These are phyloP conservation scores for Dothideomycetes sp. DNA, from an alignment of 2,329 filamentous ascomycete genomes.

Conservation along the genomic window DNA sequence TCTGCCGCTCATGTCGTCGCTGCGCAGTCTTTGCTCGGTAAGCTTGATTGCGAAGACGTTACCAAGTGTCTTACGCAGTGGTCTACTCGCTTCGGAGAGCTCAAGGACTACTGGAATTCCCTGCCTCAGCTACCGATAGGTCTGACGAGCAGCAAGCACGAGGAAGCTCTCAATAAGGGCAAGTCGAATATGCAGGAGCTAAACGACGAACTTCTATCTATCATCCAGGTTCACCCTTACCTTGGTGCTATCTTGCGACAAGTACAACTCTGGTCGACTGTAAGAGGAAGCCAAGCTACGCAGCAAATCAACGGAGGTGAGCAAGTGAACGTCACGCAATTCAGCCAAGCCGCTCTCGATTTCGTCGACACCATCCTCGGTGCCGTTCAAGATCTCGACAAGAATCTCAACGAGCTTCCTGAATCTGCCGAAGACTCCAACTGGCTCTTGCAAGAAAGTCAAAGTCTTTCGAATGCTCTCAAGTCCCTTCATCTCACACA, in stretches of 20 bases:
- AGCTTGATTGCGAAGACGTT: conserved; percentile 19
- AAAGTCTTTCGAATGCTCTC: conserved; percentile 42
- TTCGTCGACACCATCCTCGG: conserved; percentile 71
- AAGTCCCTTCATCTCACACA: conserved; percentile 51
- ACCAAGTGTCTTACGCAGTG: conserved; percentile 4
- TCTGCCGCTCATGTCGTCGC: conserved; percentile 54
- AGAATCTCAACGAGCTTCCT: conserved; percentile 46
- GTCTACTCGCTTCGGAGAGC: background rate
- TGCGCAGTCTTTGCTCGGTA: conserved; percentile 58
- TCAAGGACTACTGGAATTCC: conserved; percentile 1
- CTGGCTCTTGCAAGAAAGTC: conserved; percentile 51
- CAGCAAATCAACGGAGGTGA: background rate
- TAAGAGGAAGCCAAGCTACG: background rate
- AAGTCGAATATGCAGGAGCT: conserved; percentile 5
- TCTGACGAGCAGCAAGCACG: background rate
- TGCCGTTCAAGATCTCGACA: conserved; percentile 63
- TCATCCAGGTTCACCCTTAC: conserved; percentile 13
- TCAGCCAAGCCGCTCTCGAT: conserved; percentile 52
- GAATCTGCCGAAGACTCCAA: conserved; percentile 50
- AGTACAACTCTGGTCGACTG: conserved; percentile 14
- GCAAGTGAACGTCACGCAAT: conserved; percentile 26
- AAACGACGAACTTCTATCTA: background rate
- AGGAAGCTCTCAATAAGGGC: background rate
- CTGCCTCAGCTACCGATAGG: conserved; percentile 7
- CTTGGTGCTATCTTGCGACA: conserved; percentile 16